phyloP scores from a whole-genome alignment of 1,284 basidiomycete genomes.

The Trichosporon sp. region DNA sequence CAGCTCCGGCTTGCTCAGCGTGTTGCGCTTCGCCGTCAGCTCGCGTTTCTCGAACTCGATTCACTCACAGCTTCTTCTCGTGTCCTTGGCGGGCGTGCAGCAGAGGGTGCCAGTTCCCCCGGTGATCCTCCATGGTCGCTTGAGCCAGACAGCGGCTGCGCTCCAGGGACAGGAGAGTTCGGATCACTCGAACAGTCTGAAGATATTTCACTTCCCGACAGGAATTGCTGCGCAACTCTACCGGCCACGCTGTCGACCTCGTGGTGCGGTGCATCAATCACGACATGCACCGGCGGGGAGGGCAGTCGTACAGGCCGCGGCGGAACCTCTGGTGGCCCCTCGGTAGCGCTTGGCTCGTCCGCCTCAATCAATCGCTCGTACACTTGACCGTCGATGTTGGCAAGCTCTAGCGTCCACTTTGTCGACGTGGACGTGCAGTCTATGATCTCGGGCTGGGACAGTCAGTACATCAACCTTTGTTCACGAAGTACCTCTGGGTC shows the following conservation, averaged over 20 bases:
- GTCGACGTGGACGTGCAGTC: not conserved
- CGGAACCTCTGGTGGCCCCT: not conserved
- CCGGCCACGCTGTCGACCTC: not conserved
- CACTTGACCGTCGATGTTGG: not conserved
- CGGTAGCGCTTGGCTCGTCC: not conserved
- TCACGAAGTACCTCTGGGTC: not conserved
- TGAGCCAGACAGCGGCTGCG: not conserved
- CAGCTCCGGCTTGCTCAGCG: not conserved
- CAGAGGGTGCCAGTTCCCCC: not conserved
- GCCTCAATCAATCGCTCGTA: not conserved
- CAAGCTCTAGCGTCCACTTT: not conserved
- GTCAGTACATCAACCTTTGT: not conserved
- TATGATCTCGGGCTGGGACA: not conserved
- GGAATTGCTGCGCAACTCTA: not conserved
- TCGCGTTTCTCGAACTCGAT: too few relatives aligned
- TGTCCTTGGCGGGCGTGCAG: not conserved
- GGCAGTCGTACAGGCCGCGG: not conserved
- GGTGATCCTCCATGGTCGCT: not conserved
- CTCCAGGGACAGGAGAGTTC: not conserved
- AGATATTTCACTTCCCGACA: not conserved
- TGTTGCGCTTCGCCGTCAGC: not conserved
- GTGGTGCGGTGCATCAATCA: not conserved
- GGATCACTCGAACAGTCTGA: not conserved
- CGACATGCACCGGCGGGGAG: not conserved
- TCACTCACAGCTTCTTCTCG: not conserved